Evolutionary conservation across 2,329 filamentous ascomycete genomes (phyloP), one percentile per base, ranked within the genome.

Genomic region (Ilyonectria robusta): DNA sequence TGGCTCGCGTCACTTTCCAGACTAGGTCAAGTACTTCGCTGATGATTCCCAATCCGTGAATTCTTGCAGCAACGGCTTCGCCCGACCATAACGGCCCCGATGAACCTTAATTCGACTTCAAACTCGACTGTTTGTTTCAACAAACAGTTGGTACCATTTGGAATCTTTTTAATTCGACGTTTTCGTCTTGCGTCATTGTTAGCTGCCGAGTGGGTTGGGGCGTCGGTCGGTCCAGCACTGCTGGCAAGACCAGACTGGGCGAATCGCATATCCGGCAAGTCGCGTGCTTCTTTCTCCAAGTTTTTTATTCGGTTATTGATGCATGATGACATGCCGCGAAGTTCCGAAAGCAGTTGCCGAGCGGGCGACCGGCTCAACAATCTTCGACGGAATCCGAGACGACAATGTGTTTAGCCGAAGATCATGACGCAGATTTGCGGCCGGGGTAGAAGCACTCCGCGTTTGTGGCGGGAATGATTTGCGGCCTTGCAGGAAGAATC

Each of bases 61-160:
- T 53, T 67, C 59, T 65, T 71, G 70, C 70, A 73, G 66, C 61
- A 66, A 66, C 51, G 54, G 48, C 65, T 65, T 61, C 57, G 63
- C 40, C 63, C 58, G 59, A 65, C 9, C 26, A 60, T 55, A 63
- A 55, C 40, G 59, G 56, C 53, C 59, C 67, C 62, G 47, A 50
- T 44, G 55, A 72, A 71, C 71, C 70, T 59, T 73, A 70, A 58
- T 71, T 67, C 33, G 61, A 74, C 69, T 54, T 58, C 62, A 50
- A 7, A 31, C 1, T 42, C 17, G 9, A 37, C 29, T 19, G 21
- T 35, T 35, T 19, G 50, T 26, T 35, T 50, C 23, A 23, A 35
- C 40, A 21, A 29, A 40, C 29, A 29, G 44, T 46, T 7, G 13
- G 33, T 35, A 29, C 29, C 35, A 26, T 46, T 46, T 53, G 5